phyloP scores from a whole-genome alignment of 1,284 basidiomycete genomes.

The Boletus mariae region DNA sequence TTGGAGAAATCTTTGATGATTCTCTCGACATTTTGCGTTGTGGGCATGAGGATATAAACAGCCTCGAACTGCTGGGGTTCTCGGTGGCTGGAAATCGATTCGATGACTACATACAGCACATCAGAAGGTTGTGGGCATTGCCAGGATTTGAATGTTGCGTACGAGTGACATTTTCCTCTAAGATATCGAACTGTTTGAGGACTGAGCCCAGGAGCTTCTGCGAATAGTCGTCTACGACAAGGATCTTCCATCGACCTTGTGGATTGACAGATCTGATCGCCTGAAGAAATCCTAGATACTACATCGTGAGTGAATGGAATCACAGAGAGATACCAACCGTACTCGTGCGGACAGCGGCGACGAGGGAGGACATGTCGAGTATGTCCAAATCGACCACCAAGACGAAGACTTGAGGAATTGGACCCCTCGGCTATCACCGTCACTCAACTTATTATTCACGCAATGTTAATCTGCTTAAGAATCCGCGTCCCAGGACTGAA shows the following conservation, averaged over 20 bases:
- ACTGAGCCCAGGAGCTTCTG: constrained; percentile 83
- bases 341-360: constrained; percentile 53
- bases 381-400: constrained; percentile 5
- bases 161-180: constrained; percentile 94
- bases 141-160: constrained; percentile 34
- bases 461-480: background rate
- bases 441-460: background rate
- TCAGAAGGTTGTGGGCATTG: constrained; percentile 5
- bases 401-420: too few relatives aligned
- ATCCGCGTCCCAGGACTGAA: constrained; percentile 1
- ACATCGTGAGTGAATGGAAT: constrained; percentile 5
- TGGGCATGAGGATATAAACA: constrained; percentile 93
- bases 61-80: constrained; percentile 85
- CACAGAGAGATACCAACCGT: constrained; percentile 20
- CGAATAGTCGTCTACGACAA: constrained; percentile 92
- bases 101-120: constrained; percentile 55
- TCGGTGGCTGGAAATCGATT: constrained; percentile 69
- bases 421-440: constrained; percentile 17
- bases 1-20: constrained; percentile 82
- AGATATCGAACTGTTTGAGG: constrained; percentile 88
- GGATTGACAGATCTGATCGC: constrained; percentile 80
- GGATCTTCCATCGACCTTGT: constrained; percentile 88
- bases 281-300: constrained; percentile 65
- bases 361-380: constrained; percentile 51
- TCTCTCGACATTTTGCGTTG: constrained; percentile 89